Evolutionary conservation across 169 alveolate genomes (phyloP).

Genomic region (Amoebophrya sp.): DNA sequence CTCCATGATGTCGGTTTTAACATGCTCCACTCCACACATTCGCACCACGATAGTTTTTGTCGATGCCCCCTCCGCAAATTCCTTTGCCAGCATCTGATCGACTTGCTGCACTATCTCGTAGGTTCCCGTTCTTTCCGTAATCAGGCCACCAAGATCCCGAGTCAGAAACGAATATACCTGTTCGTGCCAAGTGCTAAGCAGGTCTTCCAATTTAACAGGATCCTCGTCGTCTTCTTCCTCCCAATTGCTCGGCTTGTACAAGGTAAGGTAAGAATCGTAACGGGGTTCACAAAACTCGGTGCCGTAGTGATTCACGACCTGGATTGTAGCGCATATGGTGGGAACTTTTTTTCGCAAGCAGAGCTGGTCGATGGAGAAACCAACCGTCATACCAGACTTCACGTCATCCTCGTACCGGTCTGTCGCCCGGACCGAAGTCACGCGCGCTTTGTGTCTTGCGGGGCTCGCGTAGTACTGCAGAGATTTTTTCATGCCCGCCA

Average conservation of each 20-base stretch:
- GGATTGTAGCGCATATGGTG: not conserved
- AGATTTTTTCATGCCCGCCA: not conserved
- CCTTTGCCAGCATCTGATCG: not conserved
- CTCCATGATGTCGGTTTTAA: not conserved
- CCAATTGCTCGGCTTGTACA: not conserved
- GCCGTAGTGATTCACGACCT: slow-evolving; percentile 13
- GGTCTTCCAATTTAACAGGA: not conserved
- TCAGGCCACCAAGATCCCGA: not conserved
- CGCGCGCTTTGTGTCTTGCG: not conserved
- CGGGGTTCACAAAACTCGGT: not conserved
- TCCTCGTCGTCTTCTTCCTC: not conserved
- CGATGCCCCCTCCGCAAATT: not conserved
- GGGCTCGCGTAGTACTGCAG: not conserved
- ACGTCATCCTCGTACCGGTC: slow-evolving; percentile 17
- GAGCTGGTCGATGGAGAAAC: not conserved
- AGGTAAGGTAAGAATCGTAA: not conserved
- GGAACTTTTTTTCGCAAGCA: not conserved
- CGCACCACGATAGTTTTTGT: not conserved
- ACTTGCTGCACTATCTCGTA: not conserved
- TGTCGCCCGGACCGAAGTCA: not conserved
- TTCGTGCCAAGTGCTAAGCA: not conserved
- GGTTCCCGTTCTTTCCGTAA: not conserved
- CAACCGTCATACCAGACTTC: not conserved
- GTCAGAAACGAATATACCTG: not conserved
- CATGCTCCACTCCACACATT: not conserved